Evolutionary conservation across 148 eudicot genomes (phyloP).

Genomic region (Vaccinium corymbosum): DNA sequence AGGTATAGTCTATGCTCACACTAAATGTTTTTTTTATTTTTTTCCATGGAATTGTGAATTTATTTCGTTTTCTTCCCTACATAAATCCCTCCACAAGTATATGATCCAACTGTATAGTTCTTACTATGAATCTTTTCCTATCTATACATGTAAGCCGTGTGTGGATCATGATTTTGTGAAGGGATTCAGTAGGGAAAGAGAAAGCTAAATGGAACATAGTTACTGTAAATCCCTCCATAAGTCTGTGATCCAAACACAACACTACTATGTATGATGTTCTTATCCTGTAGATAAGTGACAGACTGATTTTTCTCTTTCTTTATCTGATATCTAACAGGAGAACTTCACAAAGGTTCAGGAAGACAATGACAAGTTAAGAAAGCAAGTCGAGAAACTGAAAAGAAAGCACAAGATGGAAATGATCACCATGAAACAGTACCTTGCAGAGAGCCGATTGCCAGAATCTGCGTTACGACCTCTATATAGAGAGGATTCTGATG

Average conservation of each 20-base stretch:
- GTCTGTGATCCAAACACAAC: neutral
- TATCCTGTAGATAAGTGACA: neutral
- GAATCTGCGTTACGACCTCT: slow-evolving; percentile 66
- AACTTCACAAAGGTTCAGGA: slow-evolving; percentile 44
- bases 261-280: neutral
- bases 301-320: neutral
- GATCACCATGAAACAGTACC: slow-evolving; percentile 86
- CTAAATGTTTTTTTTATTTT: neutral
- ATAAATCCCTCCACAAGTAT: neutral
- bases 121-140: neutral
- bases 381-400: slow-evolving; percentile 62
- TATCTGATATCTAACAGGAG: slow-evolving; percentile 40
- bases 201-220: no score
- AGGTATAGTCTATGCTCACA: slow-evolving; percentile 42
- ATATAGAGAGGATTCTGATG: slow-evolving; percentile 53
- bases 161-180: neutral
- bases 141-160: no score
- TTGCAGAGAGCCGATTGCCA: slow-evolving; percentile 88
- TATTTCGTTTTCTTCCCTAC: neutral
- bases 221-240: neutral
- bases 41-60: neutral
- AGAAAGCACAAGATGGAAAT: slow-evolving; percentile 98
- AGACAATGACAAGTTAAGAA: slow-evolving; percentile 53
- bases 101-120: neutral
- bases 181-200: no score